phyloP scores from a whole-genome alignment of 768 basidiomycete species.

The Rhodosporidiobolus odoratus region DNA sequence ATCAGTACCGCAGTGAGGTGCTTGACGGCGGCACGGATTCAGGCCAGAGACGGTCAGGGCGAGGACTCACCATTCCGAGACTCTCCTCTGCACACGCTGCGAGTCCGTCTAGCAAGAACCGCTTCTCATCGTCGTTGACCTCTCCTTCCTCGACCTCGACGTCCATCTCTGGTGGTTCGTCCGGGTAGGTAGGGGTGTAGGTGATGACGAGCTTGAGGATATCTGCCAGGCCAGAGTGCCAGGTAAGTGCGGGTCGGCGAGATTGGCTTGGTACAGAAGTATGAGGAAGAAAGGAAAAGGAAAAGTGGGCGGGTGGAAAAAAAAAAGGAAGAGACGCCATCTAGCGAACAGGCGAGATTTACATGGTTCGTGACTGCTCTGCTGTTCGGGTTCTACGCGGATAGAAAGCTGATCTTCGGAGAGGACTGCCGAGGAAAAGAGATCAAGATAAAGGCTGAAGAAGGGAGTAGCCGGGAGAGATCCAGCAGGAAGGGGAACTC shows the following conservation, averaged over 20 bases:
- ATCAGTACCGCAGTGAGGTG: no score
- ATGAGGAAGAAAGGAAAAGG: conserved; percentile 17
- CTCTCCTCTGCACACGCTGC: conserved; percentile 67
- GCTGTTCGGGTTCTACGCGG: conserved; percentile 78
- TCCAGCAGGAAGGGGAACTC: conserved; percentile 43
- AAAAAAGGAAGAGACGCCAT: conserved; percentile 1
- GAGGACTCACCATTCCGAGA: conserved; percentile 52
- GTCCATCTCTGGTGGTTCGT: conserved; percentile 67
- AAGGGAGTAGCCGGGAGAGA: not conserved
- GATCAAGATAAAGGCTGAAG: not conserved
- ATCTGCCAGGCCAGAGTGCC: no score
- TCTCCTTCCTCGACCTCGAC: conserved; percentile 62
- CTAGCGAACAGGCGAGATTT: conserved; percentile 49
- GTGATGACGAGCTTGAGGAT: conserved; percentile 64
- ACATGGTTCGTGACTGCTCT: conserved; percentile 59
- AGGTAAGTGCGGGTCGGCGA: conserved; percentile 20
- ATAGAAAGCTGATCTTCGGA: conserved; percentile 77
- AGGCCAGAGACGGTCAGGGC: not conserved
- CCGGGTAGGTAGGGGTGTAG: conserved; percentile 79
- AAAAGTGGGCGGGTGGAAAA: not conserved
- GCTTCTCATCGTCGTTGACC: conserved; percentile 56
- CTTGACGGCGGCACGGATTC: no score
- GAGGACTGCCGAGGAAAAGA: conserved; percentile 57
- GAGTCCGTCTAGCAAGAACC: conserved; percentile 40
- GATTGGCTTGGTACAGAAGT: not conserved